phyloP scores from a whole-genome alignment of 768 basidiomycete genomes.

The Tulasnella sp. region DNA sequence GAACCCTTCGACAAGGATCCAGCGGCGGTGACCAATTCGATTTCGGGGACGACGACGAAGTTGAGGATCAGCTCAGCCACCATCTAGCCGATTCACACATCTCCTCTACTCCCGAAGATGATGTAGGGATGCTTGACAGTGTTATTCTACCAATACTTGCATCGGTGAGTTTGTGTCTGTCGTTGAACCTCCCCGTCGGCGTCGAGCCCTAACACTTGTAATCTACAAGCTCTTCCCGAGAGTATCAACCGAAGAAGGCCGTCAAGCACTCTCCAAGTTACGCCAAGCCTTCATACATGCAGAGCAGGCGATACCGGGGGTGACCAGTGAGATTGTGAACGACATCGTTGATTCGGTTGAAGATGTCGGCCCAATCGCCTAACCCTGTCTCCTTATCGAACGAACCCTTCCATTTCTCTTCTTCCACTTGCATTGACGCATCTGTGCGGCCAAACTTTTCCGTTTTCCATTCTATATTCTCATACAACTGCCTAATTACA shows the following conservation, averaged over 20 bases:
- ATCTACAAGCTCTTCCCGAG: slow-evolving; percentile 71
- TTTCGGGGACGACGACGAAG: slow-evolving; percentile 42
- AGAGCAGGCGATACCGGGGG: slow-evolving; percentile 90
- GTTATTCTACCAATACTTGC: slow-evolving; percentile 95
- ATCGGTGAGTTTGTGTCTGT: slow-evolving; percentile 52
- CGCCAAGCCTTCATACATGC: slow-evolving; percentile 92
- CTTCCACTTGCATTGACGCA: neutral
- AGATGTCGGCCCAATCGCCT: slow-evolving; percentile 45
- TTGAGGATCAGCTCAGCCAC: slow-evolving; percentile 43
- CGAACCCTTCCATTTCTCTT: neutral
- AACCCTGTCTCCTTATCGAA: neutral
- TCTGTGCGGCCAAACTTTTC: neutral
- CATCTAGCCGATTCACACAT: slow-evolving; percentile 12
- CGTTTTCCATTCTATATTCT: neutral
- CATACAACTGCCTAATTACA: neutral
- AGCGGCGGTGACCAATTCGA: slow-evolving; percentile 27
- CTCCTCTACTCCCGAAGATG: slow-evolving; percentile 14
- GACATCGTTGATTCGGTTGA: slow-evolving; percentile 92
- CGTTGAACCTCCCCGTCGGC: neutral
- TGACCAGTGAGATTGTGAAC: slow-evolving; percentile 85
- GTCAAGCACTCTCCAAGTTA: slow-evolving; percentile 73
- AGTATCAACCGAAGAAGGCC: slow-evolving; percentile 86
- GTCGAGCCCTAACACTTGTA: neutral
- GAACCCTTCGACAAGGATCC: slow-evolving; percentile 22
- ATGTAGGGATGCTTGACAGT: slow-evolving; percentile 78